Base-by-base conservation (phyloP, 2,329 filamentous ascomycete genomes). In the Alternaria viburni region DNA sequence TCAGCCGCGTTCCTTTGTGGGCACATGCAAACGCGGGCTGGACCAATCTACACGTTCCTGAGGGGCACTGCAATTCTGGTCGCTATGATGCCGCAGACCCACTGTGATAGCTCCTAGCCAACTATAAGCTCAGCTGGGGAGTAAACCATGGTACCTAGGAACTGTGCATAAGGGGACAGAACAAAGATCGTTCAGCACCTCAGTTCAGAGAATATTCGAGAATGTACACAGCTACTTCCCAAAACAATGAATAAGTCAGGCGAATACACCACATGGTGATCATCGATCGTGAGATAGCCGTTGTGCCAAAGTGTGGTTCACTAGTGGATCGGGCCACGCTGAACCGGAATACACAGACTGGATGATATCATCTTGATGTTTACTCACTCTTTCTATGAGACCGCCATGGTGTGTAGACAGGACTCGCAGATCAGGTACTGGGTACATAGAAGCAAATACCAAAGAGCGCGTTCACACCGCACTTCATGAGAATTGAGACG, bases 71-170 rank as follows among this genome's bases (percentile, higher is more conserved):
- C 26, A 19, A 12, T 21, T 43, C 41, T 64, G 64, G 64, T 61
- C 49, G 57, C 21, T 23, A 64, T 64, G 57, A 61, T 66, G 57
- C 47, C 17, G 57, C 32, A 23, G 47, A 36, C 21, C 55, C 55
- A 54, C 36, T 45, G 41, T 32, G 17, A 15, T 26, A 12, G 45
- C 13, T 43, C 10, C 13, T 46, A 26, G 13, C 32, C 54, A 43
- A 45, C 13, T 10, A 17, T 36, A n/a, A 5, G n/a, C 32, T 19
- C 11, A 32, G 3, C 28, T 21, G 23, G 10, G 17, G 21, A 10
- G 17, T 21, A 28, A 23, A 44, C 21, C 45, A 45, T 21, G 13
- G 26, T 47, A 44, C 21, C 45, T 36, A n/a, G 13, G 26, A 28
- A 47, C 58, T 19, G n/a, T n/a, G 10, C 46, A 19, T 47, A 49